These are phyloP conservation scores for Pyrenochaeta sp. DNA, from an alignment of 2,329 filamentous ascomycete genomes.

Conservation along the genomic window DNA sequence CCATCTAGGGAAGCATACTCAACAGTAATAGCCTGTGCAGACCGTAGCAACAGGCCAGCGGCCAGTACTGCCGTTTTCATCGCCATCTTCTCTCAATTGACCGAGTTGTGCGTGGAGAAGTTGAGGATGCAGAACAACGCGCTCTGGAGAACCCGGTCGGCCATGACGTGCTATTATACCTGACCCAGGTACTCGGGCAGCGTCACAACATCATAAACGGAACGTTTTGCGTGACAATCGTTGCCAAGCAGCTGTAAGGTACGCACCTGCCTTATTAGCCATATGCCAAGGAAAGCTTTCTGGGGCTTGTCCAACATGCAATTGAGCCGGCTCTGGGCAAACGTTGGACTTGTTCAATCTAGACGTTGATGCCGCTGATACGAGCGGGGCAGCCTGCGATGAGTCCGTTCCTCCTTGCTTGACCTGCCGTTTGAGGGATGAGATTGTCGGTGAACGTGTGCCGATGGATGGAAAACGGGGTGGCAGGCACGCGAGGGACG, in stretches of 20 bases:
- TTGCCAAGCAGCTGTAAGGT: conserved; percentile 19
- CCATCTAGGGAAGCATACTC: conserved; percentile 27
- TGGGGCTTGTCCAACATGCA: conserved; percentile 29
- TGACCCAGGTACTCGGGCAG: conserved; percentile 15
- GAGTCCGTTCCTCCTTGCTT: conserved; percentile 14
- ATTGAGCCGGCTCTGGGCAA: conserved; percentile 22
- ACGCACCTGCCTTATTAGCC: conserved; percentile 28
- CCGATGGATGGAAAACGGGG: conserved; percentile 11
- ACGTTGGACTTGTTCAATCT: conserved; percentile 21
- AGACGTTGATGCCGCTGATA: conserved; percentile 24
- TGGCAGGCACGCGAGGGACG: conserved; percentile 16
- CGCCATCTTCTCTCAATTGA: conserved; percentile 33
- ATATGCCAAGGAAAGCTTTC: conserved; percentile 32
- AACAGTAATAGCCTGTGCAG: conserved; percentile 34
- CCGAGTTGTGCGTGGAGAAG: not conserved
- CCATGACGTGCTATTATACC: conserved; percentile 26
- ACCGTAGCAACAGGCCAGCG: conserved; percentile 36
- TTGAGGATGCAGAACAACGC: conserved; percentile 13
- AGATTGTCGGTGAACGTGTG: conserved; percentile 14
- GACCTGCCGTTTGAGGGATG: conserved; percentile 33
- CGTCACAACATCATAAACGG: conserved; percentile 18
- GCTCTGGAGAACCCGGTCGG: conserved; percentile 5
- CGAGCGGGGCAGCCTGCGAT: conserved; percentile 20
- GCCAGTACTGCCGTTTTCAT: conserved; percentile 34
- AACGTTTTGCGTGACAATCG: conserved; percentile 17